These are phyloP conservation scores for Dillenia turbinata DNA, from an alignment of 164 flowering plant genomes.

Conservation along the genomic window DNA sequence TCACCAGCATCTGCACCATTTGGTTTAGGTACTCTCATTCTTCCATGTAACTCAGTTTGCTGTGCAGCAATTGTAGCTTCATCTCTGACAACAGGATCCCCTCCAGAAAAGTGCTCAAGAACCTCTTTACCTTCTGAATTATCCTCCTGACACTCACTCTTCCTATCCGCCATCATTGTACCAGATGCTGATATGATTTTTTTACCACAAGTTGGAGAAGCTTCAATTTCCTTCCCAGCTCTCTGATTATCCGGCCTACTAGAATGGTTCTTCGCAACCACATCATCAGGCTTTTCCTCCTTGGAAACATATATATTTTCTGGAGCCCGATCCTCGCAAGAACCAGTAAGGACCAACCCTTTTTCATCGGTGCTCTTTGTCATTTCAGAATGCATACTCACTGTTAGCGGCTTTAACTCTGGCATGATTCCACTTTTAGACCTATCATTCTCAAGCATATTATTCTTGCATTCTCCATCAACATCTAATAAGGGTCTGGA, in stretches of 20 bases:
- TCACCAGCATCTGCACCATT: conserved; percentile 27
- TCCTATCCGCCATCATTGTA: conserved; percentile 15
- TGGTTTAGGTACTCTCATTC: conserved; percentile 17
- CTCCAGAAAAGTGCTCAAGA: conserved; percentile 13
- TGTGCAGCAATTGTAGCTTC: conserved; percentile 10
- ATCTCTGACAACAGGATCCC: conserved; percentile 16
- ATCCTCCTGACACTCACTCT: conserved; percentile 18
- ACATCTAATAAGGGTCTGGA: conserved; percentile 7
- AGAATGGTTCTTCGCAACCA: conserved; percentile 8
- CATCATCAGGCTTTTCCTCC: conserved; percentile 23
- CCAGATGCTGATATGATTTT: conserved; percentile 12
- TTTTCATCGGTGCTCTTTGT: conserved; percentile 9
- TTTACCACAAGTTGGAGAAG: conserved; percentile 10
- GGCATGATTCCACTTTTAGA: background rate
- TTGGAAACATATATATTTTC: conserved; percentile 17
- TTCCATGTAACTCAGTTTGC: conserved; percentile 15
- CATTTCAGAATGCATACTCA: conserved; percentile 5
- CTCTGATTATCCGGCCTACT: conserved; percentile 19
- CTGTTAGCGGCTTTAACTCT: conserved; percentile 5
- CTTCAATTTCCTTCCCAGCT: conserved; percentile 14
- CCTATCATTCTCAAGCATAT: conserved; percentile 1
- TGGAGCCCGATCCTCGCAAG: conserved; percentile 9
- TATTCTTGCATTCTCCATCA: conserved; percentile 4
- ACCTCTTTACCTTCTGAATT: conserved; percentile 26
- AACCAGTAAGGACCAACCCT: conserved; percentile 9